Percentiles rank a stretch among this genome's conserved stretches.
These are phyloP conservation scores for Austroboletus eburneus DNA, from an alignment of 768 basidiomycete genomes.

Conservation along the genomic window DNA sequence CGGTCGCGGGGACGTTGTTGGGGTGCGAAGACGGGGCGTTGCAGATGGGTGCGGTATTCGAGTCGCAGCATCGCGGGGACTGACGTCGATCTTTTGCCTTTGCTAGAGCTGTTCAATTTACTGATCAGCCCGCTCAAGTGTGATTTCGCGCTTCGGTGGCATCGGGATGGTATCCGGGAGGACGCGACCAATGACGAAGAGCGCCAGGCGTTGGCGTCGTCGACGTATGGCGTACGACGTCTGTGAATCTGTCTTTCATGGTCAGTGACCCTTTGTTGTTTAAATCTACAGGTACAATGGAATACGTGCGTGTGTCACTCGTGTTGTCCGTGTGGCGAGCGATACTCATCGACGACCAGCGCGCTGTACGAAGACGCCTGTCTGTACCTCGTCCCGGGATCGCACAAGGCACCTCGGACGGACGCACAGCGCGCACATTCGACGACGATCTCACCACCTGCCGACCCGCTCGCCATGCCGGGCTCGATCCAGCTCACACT, in stretches of 20 bases:
- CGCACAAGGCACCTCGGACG: conserved; percentile 56
- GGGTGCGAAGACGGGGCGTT: conserved; percentile 53
- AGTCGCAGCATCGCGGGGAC: neutral
- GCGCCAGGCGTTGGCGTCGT: conserved; percentile 46
- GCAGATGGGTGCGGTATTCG: conserved; percentile 57
- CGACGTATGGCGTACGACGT: conserved; percentile 59
- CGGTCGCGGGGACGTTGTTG: conserved; percentile 44
- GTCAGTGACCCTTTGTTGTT: neutral
- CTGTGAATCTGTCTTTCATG: neutral
- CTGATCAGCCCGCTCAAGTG: conserved; percentile 64
- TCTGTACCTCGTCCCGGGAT: conserved; percentile 66
- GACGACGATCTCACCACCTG: conserved; percentile 44
- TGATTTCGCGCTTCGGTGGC: conserved; percentile 74
- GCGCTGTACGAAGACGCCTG: conserved; percentile 67
- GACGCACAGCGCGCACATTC: conserved; percentile 56
- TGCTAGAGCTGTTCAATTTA: conserved; percentile 73
- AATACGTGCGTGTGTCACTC: conserved; percentile 55
- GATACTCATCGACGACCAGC: conserved; percentile 29
- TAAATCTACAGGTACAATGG: conserved; percentile 61
- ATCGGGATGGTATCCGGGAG: conserved; percentile 69
- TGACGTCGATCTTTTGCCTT: neutral
- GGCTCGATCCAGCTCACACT: conserved; percentile 54
- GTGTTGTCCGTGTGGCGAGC: neutral
- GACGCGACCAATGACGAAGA: conserved; percentile 60
- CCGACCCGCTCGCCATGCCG: conserved; percentile 66